Evolutionary conservation across 2,329 filamentous ascomycete species (phyloP), one percentile per base, ranked within the genome.

Genomic region (Colletotrichum spinosum): DNA sequence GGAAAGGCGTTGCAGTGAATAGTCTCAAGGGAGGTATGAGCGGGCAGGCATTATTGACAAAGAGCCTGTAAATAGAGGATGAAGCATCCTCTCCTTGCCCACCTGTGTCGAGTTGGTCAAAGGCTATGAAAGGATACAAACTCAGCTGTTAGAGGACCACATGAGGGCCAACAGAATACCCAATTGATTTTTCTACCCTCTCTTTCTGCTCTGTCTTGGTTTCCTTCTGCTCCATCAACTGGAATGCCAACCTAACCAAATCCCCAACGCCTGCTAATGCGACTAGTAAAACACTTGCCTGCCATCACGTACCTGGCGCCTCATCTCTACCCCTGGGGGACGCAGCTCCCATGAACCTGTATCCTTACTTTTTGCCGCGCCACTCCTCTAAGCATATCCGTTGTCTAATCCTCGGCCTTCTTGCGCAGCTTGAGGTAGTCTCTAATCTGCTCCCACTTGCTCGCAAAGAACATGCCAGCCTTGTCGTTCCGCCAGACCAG

Each of bases 401-500:
- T 4, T 12, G 13, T 42, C 58, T 63, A 66, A 35, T 66, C 63
- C 65, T 81, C 80, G 0, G 79, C 77, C 72, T 82, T 83, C 75
- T 88, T 90, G 62, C 86, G 83, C 69, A 86, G 89, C 73, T 89
- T 90, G 69, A 97, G 83, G 76, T 92, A 98, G 67, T 90, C 89
- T 65, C 89, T 86, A 68, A 99, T 90, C 80, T 97, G 94, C 76
- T 98, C 94, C 72, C 96, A 88, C 74, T 94, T 91, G 65, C 88
- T 97, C 7, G 97, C 94, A 76, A 99, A 99, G 79, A 99, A 97
- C 83, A 92, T 90, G 68, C 90, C 87, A 75, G 89, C 90, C 58
- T 83, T 82, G 73, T 97, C 92, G 70, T 90, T 96, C 74, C 90
- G 90, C 93, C 95, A 98, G 4, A 92, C 87, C 73, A 97, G 77